Conservation (phyloP, 345 rosid species). For the Triadica sebifera region DNA sequence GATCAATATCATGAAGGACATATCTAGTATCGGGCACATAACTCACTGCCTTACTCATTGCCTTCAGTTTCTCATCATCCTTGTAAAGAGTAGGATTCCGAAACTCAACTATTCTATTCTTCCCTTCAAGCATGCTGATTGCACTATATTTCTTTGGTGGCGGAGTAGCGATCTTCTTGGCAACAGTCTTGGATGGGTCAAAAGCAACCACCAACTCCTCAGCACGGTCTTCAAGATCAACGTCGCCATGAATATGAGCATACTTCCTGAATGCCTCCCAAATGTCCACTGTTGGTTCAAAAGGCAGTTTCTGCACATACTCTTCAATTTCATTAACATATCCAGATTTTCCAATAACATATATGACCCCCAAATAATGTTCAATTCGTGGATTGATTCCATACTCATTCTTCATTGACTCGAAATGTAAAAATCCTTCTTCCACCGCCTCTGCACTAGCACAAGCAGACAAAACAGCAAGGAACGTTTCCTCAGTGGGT, state of each 20-base stretch:
- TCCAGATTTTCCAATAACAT: conserved; percentile 67
- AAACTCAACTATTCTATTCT: conserved; percentile 55
- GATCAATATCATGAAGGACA: no score
- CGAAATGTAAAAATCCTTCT: conserved; percentile 71
- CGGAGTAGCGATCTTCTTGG: conserved; percentile 52
- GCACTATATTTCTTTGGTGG: conserved; percentile 51
- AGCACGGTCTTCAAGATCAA: conserved; percentile 61
- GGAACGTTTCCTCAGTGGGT: conserved; percentile 56
- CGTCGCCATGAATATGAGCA: conserved; percentile 62
- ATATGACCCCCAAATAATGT: conserved; percentile 60
- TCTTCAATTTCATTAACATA: conserved; percentile 56
- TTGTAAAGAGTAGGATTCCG: conserved; percentile 58
- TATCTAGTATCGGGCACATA: no score
- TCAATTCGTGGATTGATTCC: conserved; percentile 45
- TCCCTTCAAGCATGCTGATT: conserved; percentile 64
- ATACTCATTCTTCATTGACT: conserved; percentile 51
- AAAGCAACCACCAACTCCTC: conserved; percentile 57
- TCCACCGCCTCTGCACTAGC: conserved; percentile 61
- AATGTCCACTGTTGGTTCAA: conserved; percentile 51
- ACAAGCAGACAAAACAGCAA: conserved; percentile 56
- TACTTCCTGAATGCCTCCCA: conserved; percentile 59
- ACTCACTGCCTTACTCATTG: no score
- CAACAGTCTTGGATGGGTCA: conserved; percentile 53
- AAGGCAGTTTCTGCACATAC: conserved; percentile 54
- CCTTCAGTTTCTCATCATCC: conserved; percentile 64